A percentile compares a stretch with the other conserved stretches of the same genome.
Evolutionary conservation across 176 grass and related monocot species (phyloP).

Genomic region (Alloteropsis semialata): DNA sequence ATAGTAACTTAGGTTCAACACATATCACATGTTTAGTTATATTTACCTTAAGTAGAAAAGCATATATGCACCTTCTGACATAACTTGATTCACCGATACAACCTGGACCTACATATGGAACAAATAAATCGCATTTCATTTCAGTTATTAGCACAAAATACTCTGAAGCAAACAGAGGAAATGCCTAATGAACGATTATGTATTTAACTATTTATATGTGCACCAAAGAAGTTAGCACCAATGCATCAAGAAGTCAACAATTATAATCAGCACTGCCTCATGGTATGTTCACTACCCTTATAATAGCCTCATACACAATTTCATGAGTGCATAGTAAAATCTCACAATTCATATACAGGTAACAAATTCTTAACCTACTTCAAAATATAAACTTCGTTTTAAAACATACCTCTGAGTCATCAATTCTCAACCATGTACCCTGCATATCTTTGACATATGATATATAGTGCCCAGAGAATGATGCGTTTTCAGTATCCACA

Average conservation of each 20-base stretch:
- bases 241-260: neutral
- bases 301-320: neutral
- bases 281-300: neutral
- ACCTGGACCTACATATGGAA: slow-evolving; percentile 60
- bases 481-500: slow-evolving; percentile 91
- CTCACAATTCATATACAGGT: neutral
- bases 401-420: slow-evolving; percentile 86
- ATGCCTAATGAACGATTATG: neutral
- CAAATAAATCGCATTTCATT: neutral
- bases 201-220: neutral
- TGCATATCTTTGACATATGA: slow-evolving; percentile 97
- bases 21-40: neutral
- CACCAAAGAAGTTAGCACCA: slow-evolving; percentile 11
- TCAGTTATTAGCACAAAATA: neutral
- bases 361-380: slow-evolving; percentile 22
- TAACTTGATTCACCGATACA: slow-evolving; percentile 90
- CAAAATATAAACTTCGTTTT: slow-evolving; percentile 1
- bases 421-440: slow-evolving; percentile 95
- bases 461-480: slow-evolving; percentile 95
- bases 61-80: slow-evolving; percentile 99
- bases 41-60: slow-evolving; percentile 96
- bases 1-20: neutral
- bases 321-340: neutral
- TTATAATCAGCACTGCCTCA: neutral
- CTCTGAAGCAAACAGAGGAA: neutral